These are phyloP conservation scores for Silene coronaria DNA, from an alignment of 179 eudicot species.

Conservation along the genomic window DNA sequence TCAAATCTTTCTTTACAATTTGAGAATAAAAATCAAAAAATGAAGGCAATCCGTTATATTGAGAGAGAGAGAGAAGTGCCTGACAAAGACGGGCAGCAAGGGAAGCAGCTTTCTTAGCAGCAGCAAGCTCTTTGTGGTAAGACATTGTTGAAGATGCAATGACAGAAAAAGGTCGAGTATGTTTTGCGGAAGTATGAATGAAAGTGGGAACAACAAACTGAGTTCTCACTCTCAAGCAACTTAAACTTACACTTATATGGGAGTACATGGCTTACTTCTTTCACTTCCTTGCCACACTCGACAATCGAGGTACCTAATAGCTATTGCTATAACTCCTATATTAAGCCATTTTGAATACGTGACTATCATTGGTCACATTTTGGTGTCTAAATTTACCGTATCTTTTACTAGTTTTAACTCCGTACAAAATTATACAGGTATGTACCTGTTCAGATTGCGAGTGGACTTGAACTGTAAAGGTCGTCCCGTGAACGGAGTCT, in stretches of 20 bases:
- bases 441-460: too few species aligned
- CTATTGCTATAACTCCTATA: too few species aligned
- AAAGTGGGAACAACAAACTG: slow-evolving; percentile 11
- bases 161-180: slow-evolving; percentile 12
- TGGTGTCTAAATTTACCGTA: too few species aligned
- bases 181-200: slow-evolving; percentile 5
- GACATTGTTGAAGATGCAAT: slow-evolving; percentile 46
- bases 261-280: background rate
- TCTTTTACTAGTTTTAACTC: too few species aligned
- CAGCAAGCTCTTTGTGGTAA: slow-evolving; percentile 63
- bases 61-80: slow-evolving; percentile 28
- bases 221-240: slow-evolving; percentile 20
- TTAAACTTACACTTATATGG: slow-evolving; percentile 24
- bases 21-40: background rate
- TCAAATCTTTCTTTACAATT: background rate
- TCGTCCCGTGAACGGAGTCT: too few species aligned
- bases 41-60: background rate
- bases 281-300: too few species aligned
- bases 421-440: too few species aligned
- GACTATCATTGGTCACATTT: too few species aligned
- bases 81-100: slow-evolving; percentile 90
- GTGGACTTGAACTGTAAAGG: too few species aligned
- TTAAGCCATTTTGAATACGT: too few species aligned
- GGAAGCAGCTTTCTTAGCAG: slow-evolving; percentile 86
- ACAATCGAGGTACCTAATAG: too few species aligned